Percentiles rank a stretch among this genome's conserved stretches.
Conservation (phyloP, 2,329 filamentous ascomycete genomes). For the Ceratocystiopsis sp. region DNA sequence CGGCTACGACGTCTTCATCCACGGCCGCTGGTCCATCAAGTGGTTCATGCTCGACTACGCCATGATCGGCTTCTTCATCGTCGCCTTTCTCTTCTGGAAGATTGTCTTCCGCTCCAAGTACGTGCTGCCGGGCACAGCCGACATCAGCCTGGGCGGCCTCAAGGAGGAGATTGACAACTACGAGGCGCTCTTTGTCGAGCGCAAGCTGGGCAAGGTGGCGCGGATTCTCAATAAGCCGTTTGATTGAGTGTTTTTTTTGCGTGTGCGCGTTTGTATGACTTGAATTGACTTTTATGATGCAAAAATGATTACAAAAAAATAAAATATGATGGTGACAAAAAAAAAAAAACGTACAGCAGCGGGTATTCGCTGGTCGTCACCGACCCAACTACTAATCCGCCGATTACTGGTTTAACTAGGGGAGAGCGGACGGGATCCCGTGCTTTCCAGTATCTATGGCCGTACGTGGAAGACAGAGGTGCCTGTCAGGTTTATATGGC, state of each 20-base stretch:
- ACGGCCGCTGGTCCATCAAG: constrained; percentile 5
- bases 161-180: constrained; percentile 23
- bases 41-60: constrained; percentile 9
- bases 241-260: not conserved
- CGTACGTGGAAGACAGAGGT: no score
- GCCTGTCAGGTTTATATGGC: no score
- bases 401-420: no score
- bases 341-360: no score
- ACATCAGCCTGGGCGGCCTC: constrained; percentile 10
- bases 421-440: no score
- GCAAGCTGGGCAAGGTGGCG: not conserved
- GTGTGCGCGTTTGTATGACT: no score
- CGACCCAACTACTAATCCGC: no score
- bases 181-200: constrained; percentile 5
- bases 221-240: constrained; percentile 5
- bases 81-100: constrained; percentile 4
- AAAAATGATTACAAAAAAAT: no score
- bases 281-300: no score
- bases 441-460: no score
- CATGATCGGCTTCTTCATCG: constrained; percentile 7
- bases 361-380: no score
- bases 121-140: constrained; percentile 8
- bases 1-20: constrained; percentile 6
- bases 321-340: no score
- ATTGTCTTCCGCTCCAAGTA: constrained; percentile 3